Conservation (phyloP, 2,329 filamentous ascomycete genomes). For the Penicillium sp. region DNA sequence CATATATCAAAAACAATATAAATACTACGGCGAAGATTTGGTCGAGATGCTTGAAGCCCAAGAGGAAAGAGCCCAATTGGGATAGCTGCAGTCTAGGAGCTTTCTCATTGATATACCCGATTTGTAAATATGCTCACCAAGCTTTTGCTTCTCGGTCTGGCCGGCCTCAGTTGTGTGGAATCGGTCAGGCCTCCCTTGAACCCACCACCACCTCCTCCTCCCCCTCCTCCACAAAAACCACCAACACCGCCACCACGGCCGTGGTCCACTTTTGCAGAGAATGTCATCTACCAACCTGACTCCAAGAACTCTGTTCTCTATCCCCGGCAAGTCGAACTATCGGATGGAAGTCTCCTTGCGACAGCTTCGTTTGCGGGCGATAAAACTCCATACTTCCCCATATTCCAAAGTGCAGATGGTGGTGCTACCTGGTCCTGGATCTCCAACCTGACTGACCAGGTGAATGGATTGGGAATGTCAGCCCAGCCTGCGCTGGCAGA, state of each 20-base stretch:
- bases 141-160: background rate
- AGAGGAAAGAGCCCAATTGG: background rate
- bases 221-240: background rate
- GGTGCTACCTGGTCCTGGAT: slow-evolving; percentile 65
- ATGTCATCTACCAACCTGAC: background rate
- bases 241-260: background rate
- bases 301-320: background rate
- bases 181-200: background rate
- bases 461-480: slow-evolving; percentile 65
- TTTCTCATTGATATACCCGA: slow-evolving; percentile 1
- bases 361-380: slow-evolving; percentile 1
- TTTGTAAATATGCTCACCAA: background rate
- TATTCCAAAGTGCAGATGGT: slow-evolving; percentile 42
- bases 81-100: background rate
- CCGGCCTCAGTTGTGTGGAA: background rate
- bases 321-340: slow-evolving; percentile 1
- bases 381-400: slow-evolving; percentile 3
- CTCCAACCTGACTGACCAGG: slow-evolving; percentile 62
- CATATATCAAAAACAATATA: background rate
- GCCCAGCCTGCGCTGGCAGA: slow-evolving; percentile 71
- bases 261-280: slow-evolving; percentile 1
- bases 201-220: background rate
- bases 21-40: background rate
- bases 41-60: background rate
- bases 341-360: slow-evolving; percentile 1